A percentile compares a stretch with the other conserved stretches of the same genome.
Evolutionary conservation across 441 rosid species (phyloP).

Genomic region (Adansonia rubrostipa): DNA sequence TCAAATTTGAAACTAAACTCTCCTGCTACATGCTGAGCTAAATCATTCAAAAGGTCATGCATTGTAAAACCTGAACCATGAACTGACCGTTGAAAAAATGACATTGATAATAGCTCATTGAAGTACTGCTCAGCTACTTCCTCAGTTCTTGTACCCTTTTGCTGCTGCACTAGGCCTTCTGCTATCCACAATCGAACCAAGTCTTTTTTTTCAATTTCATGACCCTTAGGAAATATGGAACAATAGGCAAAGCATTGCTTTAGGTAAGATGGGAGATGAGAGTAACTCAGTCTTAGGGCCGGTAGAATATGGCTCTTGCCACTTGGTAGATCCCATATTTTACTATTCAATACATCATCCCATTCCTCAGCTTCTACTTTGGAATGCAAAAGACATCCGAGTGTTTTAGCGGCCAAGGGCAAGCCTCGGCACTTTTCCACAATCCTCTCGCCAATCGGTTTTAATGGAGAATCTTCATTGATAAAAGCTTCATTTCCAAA

Average conservation of each 20-base stretch:
- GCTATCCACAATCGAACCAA: slow-evolving; percentile 40
- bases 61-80: not conserved
- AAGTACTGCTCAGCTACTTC: slow-evolving; percentile 28
- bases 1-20: not conserved
- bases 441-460: slow-evolving; percentile 23
- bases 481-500: slow-evolving; percentile 10
- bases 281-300: slow-evolving; percentile 38
- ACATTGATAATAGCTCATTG: slow-evolving; percentile 24
- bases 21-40: slow-evolving; percentile 4
- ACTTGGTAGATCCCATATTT: slow-evolving; percentile 26
- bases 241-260: slow-evolving; percentile 40
- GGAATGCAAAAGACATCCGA: slow-evolving; percentile 34
- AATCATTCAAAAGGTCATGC: slow-evolving; percentile 19
- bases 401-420: slow-evolving; percentile 37
- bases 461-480: slow-evolving; percentile 16
- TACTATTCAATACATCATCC: slow-evolving; percentile 26
- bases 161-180: slow-evolving; percentile 27
- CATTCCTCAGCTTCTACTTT: slow-evolving; percentile 28
- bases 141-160: not conserved
- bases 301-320: slow-evolving; percentile 23
- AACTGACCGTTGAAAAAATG: slow-evolving; percentile 23
- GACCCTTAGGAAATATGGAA: slow-evolving; percentile 35
- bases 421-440: slow-evolving; percentile 39
- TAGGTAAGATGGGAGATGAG: slow-evolving; percentile 35
- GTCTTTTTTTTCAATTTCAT: slow-evolving; percentile 22